These are phyloP conservation scores for Iberis pinnata DNA, from an alignment of 345 rosid species.

Conservation along the genomic window DNA sequence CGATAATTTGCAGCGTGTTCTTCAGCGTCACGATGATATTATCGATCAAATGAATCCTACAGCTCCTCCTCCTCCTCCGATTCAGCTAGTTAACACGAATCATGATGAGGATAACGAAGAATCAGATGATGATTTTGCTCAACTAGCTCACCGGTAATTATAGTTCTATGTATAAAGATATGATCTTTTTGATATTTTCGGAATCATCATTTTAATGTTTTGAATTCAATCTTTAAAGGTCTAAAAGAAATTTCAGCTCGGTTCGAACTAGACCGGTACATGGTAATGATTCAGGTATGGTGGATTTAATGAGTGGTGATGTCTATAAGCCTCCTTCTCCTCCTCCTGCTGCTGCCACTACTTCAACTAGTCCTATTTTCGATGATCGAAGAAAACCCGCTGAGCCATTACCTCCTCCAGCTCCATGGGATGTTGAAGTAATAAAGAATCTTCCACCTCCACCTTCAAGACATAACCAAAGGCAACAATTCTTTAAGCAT, in stretches of 20 bases:
- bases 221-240: slow-evolving; percentile 37
- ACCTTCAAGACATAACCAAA: slow-evolving; percentile 66
- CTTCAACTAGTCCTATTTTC: slow-evolving; percentile 16
- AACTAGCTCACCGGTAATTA: slow-evolving; percentile 67
- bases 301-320: slow-evolving; percentile 90
- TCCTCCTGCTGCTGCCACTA: slow-evolving; percentile 7
- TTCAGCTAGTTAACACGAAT: slow-evolving; percentile 33
- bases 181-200: not conserved
- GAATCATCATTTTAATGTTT: not conserved
- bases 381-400: slow-evolving; percentile 20
- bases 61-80: slow-evolving; percentile 43
- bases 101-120: slow-evolving; percentile 58
- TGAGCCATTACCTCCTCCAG: slow-evolving; percentile 50
- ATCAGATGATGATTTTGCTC: slow-evolving; percentile 70
- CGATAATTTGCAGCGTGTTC: slow-evolving; percentile 78
- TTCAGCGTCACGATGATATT: slow-evolving; percentile 67
- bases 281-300: slow-evolving; percentile 32
- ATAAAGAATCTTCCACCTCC: slow-evolving; percentile 65
- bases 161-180: slow-evolving; percentile 15
- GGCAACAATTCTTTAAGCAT: slow-evolving; percentile 67
- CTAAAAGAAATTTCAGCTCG: slow-evolving; percentile 51
- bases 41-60: slow-evolving; percentile 40
- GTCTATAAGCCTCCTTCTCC: slow-evolving; percentile 38
- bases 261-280: slow-evolving; percentile 51
- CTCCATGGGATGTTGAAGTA: slow-evolving; percentile 55